Evolutionary conservation across 495 filamentous ascomycete genomes (phyloP).

Genomic region (Alectoria sarmentosa): DNA sequence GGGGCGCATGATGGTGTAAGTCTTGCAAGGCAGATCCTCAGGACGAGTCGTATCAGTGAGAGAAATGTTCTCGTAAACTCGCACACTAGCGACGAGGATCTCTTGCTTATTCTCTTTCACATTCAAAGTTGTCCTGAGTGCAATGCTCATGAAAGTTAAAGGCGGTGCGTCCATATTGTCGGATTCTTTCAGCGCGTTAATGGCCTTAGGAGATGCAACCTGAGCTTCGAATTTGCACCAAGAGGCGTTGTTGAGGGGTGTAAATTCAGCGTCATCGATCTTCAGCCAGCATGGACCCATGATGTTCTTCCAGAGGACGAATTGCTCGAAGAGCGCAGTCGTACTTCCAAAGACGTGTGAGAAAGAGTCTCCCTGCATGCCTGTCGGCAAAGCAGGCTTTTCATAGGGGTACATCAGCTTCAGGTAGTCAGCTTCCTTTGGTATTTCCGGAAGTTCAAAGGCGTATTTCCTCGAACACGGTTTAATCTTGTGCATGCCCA

Average conservation of each 20-base stretch:
- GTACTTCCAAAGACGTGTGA: conserved; percentile 93
- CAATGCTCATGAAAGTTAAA: conserved; percentile 88
- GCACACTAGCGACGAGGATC: conserved; percentile 79
- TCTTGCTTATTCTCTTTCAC: conserved; percentile 94
- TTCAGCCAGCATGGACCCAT: conserved; percentile 98
- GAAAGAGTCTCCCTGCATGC: conserved; percentile 78
- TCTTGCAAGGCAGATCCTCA: conserved; percentile 80
- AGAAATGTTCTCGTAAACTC: conserved; percentile 86
- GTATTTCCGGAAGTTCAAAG: conserved; percentile 83
- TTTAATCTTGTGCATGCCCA: conserved; percentile 90
- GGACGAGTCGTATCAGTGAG: conserved; percentile 81
- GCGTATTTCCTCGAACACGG: conserved; percentile 85
- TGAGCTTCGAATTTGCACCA: conserved; percentile 95
- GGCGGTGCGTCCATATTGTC: conserved; percentile 77
- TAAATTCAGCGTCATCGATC: conserved; percentile 77
- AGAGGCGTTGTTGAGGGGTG: conserved; percentile 79
- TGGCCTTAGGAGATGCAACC: conserved; percentile 64
- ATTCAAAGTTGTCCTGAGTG: conserved; percentile 81
- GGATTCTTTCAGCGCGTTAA: conserved; percentile 61
- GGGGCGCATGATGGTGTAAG: conserved; percentile 87
- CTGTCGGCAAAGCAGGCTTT: conserved; percentile 60
- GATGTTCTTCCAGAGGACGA: conserved; percentile 95
- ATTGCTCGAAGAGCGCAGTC: conserved; percentile 92
- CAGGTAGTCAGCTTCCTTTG: conserved; percentile 82
- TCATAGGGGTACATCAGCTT: conserved; percentile 92